These are phyloP conservation scores for Chrysoporthe austroafricana DNA, from an alignment of 2,329 filamentous ascomycete genomes.

Conservation along the genomic window DNA sequence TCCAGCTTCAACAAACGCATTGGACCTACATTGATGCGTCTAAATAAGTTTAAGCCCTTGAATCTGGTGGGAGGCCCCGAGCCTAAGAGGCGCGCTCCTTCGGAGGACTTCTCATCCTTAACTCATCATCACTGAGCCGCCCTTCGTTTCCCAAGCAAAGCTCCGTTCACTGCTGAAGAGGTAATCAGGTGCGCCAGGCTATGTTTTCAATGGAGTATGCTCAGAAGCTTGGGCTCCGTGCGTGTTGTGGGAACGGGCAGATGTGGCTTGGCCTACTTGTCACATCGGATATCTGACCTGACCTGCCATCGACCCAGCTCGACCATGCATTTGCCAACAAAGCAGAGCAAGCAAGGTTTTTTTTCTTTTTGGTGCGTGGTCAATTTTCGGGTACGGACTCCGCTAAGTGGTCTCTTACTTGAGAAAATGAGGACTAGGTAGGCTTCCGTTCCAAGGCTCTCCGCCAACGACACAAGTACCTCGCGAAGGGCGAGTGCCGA, in stretches of 20 bases:
- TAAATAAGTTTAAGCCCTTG: not conserved
- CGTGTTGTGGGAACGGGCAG: not conserved
- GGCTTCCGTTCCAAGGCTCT: not conserved
- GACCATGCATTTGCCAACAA: constrained; percentile 6
- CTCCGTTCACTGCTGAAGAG: not conserved
- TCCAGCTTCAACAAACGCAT: not conserved
- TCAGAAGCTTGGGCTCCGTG: not conserved
- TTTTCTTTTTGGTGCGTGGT: not conserved
- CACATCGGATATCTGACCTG: constrained; percentile 3
- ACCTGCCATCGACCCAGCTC: not conserved
- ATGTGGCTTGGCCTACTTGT: not conserved
- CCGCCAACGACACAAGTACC: constrained; percentile 8
- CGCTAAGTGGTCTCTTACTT: not conserved
- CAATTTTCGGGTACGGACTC: not conserved
- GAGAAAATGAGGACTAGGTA: constrained; percentile 9
- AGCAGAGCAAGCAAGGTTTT: not conserved
- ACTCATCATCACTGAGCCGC: not conserved
- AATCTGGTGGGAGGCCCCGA: not conserved
- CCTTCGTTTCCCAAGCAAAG: not conserved
- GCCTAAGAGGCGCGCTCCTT: not conserved
- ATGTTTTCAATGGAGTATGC: not conserved
- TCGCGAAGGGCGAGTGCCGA: constrained; percentile 9
- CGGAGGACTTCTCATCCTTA: not conserved
- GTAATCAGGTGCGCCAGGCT: not conserved
- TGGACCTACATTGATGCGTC: not conserved